Conservation (phyloP, 1,284 basidiomycete genomes). For the Rhodotorula sp. region DNA sequence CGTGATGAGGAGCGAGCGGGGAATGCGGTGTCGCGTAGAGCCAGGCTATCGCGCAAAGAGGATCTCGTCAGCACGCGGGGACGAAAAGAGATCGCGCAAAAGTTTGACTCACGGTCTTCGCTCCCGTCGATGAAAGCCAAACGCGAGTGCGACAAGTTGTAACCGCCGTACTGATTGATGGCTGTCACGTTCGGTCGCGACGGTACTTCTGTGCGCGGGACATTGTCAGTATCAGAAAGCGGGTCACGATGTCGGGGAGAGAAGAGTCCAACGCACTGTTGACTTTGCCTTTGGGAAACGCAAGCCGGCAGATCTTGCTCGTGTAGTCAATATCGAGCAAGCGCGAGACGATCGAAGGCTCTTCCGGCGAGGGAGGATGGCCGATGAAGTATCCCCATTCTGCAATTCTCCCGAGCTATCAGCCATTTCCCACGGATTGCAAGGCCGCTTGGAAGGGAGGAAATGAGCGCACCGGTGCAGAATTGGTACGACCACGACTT, state of each 20-base stretch:
- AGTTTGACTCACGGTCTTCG: constrained; percentile 34
- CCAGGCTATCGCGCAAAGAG: constrained; percentile 32
- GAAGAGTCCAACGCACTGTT: constrained; percentile 53
- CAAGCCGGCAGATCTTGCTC: constrained; percentile 75
- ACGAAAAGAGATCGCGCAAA: neutral
- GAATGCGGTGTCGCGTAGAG: constrained; percentile 56
- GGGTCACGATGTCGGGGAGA: neutral
- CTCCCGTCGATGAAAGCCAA: constrained; percentile 44
- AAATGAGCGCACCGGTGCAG: constrained; percentile 35
- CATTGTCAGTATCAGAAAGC: too few species aligned
- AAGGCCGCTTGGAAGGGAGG: too few species aligned
- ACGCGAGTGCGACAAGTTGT: constrained; percentile 26
- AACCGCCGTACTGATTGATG: constrained; percentile 43
- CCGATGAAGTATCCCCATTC: constrained; percentile 86
- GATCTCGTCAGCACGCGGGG: neutral
- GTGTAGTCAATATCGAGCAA: constrained; percentile 73
- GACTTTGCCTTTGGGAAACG: constrained; percentile 74
- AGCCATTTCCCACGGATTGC: neutral
- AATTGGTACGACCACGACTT: constrained; percentile 83
- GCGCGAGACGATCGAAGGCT: constrained; percentile 72
- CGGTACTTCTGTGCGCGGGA: constrained; percentile 20
- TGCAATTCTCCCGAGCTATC: constrained; percentile 42
- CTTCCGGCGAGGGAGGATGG: constrained; percentile 62
- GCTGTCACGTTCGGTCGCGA: constrained; percentile 32
- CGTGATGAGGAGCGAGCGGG: constrained; percentile 60